Evolutionary conservation across 2,329 filamentous ascomycete species (phyloP).

Genomic region (Knufia petricola): DNA sequence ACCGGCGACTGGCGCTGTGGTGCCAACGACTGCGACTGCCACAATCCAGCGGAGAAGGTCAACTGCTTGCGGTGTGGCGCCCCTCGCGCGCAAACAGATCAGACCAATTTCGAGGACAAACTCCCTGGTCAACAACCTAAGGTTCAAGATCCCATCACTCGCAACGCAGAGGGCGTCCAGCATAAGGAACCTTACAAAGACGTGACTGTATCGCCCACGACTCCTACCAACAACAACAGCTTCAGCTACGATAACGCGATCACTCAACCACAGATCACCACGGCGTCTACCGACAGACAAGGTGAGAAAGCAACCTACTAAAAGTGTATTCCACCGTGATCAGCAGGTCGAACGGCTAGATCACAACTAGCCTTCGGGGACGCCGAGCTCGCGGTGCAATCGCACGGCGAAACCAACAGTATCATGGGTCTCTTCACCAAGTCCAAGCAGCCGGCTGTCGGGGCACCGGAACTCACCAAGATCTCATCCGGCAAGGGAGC

Average conservation of each 20-base stretch:
- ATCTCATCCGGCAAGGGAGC: not conserved
- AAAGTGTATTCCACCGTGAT: too few relatives aligned
- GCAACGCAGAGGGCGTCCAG: not conserved
- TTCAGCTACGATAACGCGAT: not conserved
- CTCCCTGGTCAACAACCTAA: not conserved
- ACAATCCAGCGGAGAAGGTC: too few relatives aligned
- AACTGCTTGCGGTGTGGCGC: too few relatives aligned
- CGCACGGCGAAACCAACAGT: not conserved
- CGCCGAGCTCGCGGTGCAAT: too few relatives aligned
- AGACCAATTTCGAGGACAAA: not conserved
- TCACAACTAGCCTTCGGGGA: too few relatives aligned
- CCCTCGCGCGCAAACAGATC: not conserved
- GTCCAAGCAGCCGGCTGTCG: not conserved
- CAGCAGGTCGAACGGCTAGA: too few relatives aligned
- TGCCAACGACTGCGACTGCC: too few relatives aligned
- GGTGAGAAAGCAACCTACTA: constrained; percentile 1
- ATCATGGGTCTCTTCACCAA: constrained; percentile 7
- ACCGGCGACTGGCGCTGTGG: too few relatives aligned
- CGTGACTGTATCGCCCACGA: constrained; percentile 1
- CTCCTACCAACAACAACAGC: not conserved
- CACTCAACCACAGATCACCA: not conserved
- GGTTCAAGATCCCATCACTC: not conserved
- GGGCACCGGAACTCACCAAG: not conserved
- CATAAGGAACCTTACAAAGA: not conserved
- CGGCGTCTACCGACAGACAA: not conserved